These are phyloP conservation scores for Acmispon strigosus DNA, from an alignment of 306 rosid species.

Conservation along the genomic window DNA sequence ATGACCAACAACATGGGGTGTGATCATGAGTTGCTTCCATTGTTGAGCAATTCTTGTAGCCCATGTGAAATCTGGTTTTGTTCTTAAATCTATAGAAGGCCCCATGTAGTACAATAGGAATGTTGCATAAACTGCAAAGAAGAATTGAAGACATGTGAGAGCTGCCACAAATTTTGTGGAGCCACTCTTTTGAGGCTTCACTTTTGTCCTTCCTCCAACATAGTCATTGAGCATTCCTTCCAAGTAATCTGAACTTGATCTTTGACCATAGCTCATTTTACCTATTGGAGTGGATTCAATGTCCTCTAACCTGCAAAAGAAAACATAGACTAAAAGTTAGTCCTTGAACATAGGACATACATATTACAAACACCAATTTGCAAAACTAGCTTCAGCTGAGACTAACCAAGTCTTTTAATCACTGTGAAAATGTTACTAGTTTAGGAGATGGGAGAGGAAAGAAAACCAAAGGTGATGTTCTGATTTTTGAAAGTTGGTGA, in stretches of 20 bases:
- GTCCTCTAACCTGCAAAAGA: slow-evolving; percentile 33
- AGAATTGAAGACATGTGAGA: slow-evolving; percentile 81
- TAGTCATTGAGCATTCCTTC: slow-evolving; percentile 91
- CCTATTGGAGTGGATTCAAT: slow-evolving; percentile 8
- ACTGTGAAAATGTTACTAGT: neutral
- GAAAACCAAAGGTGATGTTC: neutral
- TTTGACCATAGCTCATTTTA: slow-evolving; percentile 40
- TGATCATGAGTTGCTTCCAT: slow-evolving; percentile 61
- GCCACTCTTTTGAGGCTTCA: slow-evolving; percentile 38
- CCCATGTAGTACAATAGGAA: slow-evolving; percentile 83
- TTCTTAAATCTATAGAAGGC: slow-evolving; percentile 64
- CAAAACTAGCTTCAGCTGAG: neutral
- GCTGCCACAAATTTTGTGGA: slow-evolving; percentile 55
- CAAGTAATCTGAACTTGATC: slow-evolving; percentile 59
- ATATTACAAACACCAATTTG: neutral
- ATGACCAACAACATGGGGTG: slow-evolving; percentile 57
- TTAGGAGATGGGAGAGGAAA: neutral
- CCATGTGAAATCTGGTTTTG: slow-evolving; percentile 79
- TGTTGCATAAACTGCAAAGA: slow-evolving; percentile 85
- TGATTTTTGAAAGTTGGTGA: slow-evolving; percentile 1
- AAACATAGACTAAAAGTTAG: slow-evolving; percentile 1
- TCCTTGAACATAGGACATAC: neutral
- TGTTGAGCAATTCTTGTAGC: slow-evolving; percentile 73
- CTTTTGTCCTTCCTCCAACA: slow-evolving; percentile 52
- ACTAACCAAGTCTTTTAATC: slow-evolving; percentile 34